phyloP scores from a whole-genome alignment of 1,139 yeast species.

The Arxiozyma bovina region DNA sequence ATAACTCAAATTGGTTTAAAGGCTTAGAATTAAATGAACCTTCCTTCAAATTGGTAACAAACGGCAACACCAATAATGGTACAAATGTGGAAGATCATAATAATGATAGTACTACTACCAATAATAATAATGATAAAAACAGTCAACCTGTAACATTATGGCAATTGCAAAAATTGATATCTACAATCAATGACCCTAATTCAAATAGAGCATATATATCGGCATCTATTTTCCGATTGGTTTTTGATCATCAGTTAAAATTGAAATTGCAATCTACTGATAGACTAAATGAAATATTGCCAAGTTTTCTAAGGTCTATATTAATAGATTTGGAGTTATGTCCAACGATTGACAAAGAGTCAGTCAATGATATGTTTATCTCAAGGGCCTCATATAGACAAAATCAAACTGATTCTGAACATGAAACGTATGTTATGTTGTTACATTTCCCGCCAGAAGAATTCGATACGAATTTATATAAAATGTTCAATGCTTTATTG shows the following conservation, averaged over 20 bases:
- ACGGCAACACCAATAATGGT: not conserved
- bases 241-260: slow-evolving; percentile 15
- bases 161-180: slow-evolving; percentile 24
- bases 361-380: slow-evolving; percentile 14
- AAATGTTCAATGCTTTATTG: slow-evolving; percentile 28
- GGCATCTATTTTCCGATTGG: slow-evolving; percentile 16
- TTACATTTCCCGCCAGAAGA: slow-evolving; percentile 30
- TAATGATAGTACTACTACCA: not conserved
- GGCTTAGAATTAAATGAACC: slow-evolving; percentile 7
- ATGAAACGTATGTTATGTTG: slow-evolving; percentile 21
- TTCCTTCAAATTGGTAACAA: not conserved
- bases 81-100: not conserved
- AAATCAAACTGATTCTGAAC: slow-evolving; percentile 9
- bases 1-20: slow-evolving; percentile 21
- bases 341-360: slow-evolving; percentile 9
- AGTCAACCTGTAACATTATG: slow-evolving; percentile 21
- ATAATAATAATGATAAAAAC: not conserved
- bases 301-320: slow-evolving; percentile 23
- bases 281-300: slow-evolving; percentile 24
- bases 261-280: slow-evolving; percentile 17
- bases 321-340: slow-evolving; percentile 19
- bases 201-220: slow-evolving; percentile 21
- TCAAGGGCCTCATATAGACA: slow-evolving; percentile 25
- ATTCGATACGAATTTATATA: slow-evolving; percentile 25
- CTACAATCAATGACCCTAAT: slow-evolving; percentile 14